These are phyloP conservation scores for Psophocarpus tetragonolobus DNA, from an alignment of 306 rosid species.

Conservation along the genomic window DNA sequence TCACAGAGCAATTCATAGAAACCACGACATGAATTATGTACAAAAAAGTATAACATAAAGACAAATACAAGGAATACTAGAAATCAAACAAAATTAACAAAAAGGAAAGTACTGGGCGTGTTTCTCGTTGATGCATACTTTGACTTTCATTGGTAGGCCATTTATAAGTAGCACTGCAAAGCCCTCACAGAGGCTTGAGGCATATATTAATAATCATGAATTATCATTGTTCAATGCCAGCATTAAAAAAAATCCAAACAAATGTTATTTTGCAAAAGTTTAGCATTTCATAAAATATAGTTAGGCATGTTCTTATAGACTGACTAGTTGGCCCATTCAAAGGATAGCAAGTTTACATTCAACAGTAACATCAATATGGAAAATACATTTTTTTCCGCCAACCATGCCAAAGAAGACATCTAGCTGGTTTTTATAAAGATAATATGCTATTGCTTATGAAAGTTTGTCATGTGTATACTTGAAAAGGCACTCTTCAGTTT, in stretches of 20 bases:
- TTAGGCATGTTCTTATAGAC: constrained; percentile 3
- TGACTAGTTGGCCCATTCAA: background rate
- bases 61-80: constrained; percentile 11
- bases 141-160: background rate
- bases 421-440: constrained; percentile 5
- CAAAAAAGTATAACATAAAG: background rate
- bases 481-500: background rate
- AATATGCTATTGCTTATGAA: background rate
- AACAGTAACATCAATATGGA: constrained; percentile 18
- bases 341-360: constrained; percentile 7
- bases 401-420: constrained; percentile 1
- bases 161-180: background rate
- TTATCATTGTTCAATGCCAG: background rate
- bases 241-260: no score
- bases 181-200: background rate
- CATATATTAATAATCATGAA: background rate
- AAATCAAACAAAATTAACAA: background rate
- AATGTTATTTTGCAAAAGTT: background rate
- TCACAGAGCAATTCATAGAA: constrained; percentile 25
- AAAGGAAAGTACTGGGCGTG: background rate
- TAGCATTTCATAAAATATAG: no score
- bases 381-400: constrained; percentile 16
- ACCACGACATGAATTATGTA: background rate
- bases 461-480: background rate
- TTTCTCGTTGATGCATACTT: background rate